A percentile compares a stretch with the other conserved stretches of the same genome.
phyloP scores from a whole-genome alignment of 2,329 filamentous ascomycete genomes.

The Beauveria brongniartii region DNA sequence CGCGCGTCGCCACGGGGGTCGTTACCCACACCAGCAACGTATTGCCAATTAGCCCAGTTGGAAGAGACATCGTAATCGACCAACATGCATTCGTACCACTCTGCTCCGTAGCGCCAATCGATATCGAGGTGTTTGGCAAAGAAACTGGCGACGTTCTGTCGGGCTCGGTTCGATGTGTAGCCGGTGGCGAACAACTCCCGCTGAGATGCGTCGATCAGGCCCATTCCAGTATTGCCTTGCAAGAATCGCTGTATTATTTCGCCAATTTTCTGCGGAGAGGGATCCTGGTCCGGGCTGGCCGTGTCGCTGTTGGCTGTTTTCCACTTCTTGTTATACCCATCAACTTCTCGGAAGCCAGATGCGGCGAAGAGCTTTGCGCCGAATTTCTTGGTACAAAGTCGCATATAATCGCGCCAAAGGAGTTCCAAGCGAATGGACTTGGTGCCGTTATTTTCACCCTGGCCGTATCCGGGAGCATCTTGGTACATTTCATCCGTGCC shows the following conservation, averaged over 20 bases:
- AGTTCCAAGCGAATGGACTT: constrained; percentile 63
- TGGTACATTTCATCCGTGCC: constrained; percentile 38
- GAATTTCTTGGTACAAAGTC: constrained; percentile 65
- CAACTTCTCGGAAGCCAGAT: constrained; percentile 50
- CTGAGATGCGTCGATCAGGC: constrained; percentile 69
- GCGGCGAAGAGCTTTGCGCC: constrained; percentile 54
- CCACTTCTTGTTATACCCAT: constrained; percentile 38
- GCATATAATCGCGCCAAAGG: constrained; percentile 75
- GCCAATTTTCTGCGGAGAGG: constrained; percentile 34
- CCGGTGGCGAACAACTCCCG: constrained; percentile 68
- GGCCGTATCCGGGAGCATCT: constrained; percentile 48
- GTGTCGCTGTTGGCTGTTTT: constrained; percentile 31
- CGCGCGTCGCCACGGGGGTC: constrained; percentile 63
- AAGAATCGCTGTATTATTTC: constrained; percentile 50
- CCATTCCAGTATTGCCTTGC: constrained; percentile 63
- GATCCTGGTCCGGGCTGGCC: constrained; percentile 28
- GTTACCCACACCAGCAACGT: constrained; percentile 71
- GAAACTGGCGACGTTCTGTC: constrained; percentile 71
- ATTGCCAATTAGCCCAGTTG: constrained; percentile 82
- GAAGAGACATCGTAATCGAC: constrained; percentile 68
- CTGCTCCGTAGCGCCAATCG: constrained; percentile 73
- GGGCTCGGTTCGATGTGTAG: constrained; percentile 67
- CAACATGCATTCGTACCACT: constrained; percentile 72
- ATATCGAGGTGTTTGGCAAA: constrained; percentile 64
- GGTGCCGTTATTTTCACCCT: constrained; percentile 66